Conservation (phyloP, 345 rosid species). For the Balakata baccata region DNA sequence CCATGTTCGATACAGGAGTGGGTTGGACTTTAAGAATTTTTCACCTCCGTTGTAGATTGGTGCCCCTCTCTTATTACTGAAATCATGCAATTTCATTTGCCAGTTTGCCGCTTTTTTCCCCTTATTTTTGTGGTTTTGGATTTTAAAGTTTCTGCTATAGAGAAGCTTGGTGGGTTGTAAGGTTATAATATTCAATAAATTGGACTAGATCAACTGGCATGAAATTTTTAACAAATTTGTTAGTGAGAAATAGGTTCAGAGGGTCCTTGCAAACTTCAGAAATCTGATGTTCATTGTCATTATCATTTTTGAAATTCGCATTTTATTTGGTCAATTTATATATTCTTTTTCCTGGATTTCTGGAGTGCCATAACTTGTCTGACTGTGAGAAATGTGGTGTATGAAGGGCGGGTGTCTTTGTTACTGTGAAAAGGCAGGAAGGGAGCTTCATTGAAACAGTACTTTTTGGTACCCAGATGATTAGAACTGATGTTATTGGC, state of each 20-base stretch:
- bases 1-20: neutral
- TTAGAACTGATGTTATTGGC: conserved; percentile 89
- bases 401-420: conserved; percentile 23
- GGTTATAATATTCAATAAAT: neutral
- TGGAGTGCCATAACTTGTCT: conserved; percentile 23
- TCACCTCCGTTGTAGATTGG: neutral
- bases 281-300: neutral
- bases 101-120: neutral
- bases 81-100: conserved; percentile 9
- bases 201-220: neutral
- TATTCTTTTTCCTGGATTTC: neutral
- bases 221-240: neutral
- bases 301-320: neutral
- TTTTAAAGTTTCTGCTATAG: neutral
- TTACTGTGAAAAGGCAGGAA: conserved; percentile 20
- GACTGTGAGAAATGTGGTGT: conserved; percentile 25
- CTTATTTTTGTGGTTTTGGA: neutral
- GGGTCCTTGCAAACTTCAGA: neutral
- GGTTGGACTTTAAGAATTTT: neutral
- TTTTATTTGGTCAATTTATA: neutral
- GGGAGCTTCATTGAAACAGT: conserved; percentile 23
- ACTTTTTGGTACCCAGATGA: conserved; percentile 55
- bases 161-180: neutral
- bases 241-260: neutral
- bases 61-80: neutral